Evolutionary conservation across 176 grass and related monocot species (phyloP).

Genomic region (Luzula sylvatica): DNA sequence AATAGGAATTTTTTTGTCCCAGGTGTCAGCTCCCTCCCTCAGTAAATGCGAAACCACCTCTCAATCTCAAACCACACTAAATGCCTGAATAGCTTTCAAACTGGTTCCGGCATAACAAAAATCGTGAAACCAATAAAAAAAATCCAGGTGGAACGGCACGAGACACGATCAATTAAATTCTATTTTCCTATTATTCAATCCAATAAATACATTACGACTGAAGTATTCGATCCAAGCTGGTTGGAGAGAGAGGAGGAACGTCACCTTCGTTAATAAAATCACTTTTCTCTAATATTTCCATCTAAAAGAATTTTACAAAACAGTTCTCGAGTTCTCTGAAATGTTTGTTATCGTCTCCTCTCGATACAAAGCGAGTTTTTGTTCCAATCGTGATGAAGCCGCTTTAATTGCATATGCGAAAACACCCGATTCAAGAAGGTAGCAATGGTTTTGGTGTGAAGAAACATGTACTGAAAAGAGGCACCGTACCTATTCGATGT

Average conservation of each 20-base stretch:
- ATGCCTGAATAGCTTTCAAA: background rate
- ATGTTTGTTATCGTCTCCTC: conserved; percentile 13
- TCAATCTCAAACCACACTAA: background rate
- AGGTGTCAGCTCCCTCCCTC: conserved; percentile 1
- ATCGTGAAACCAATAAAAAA: background rate
- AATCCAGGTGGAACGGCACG: background rate
- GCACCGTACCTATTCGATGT: too few species aligned
- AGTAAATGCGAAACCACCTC: background rate
- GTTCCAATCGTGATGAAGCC: conserved; percentile 27
- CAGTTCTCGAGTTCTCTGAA: background rate
- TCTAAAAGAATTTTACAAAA: too few species aligned
- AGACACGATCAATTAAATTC: background rate
- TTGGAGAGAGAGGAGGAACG: conserved; percentile 54
- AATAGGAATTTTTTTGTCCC: too few species aligned
- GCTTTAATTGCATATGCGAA: conserved; percentile 69
- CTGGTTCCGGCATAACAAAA: conserved; percentile 11
- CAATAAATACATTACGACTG: background rate
- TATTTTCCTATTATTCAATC: too few species aligned
- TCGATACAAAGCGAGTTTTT: conserved; percentile 19
- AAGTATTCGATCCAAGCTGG: conserved; percentile 25
- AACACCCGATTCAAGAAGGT: conserved; percentile 69
- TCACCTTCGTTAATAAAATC: conserved; percentile 20
- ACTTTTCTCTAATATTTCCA: too few species aligned
- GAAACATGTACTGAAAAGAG: too few species aligned
- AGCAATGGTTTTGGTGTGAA: too few species aligned